Evolutionary conservation across 1,284 basidiomycete genomes (phyloP).

Genomic region (Kwoniella shivajii): DNA sequence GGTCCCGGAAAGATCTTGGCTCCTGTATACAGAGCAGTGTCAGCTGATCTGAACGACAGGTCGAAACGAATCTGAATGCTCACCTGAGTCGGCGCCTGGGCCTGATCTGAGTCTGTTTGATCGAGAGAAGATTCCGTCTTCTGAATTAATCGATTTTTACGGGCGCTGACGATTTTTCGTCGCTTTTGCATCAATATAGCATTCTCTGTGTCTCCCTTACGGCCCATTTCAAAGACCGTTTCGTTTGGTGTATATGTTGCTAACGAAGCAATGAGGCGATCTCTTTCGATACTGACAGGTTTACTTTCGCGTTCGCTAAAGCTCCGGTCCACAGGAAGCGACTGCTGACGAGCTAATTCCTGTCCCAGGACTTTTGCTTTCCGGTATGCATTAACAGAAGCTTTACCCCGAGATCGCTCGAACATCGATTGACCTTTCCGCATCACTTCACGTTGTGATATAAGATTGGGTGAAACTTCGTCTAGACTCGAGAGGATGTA

Average conservation of each 20-base stretch:
- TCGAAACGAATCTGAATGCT: too few relatives aligned
- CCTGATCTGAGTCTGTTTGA: too few relatives aligned
- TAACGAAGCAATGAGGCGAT: constrained; percentile 67
- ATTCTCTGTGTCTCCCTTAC: constrained; percentile 67
- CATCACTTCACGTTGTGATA: constrained; percentile 82
- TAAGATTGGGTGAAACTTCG: constrained; percentile 67
- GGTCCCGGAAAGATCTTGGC: constrained; percentile 65
- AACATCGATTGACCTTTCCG: constrained; percentile 89
- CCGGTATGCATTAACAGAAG: constrained; percentile 79
- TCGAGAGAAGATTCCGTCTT: too few relatives aligned
- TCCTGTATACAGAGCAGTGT: too few relatives aligned
- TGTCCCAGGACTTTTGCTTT: constrained; percentile 79
- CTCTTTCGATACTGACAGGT: constrained; percentile 6
- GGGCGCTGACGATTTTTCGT: constrained; percentile 65
- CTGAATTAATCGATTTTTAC: too few relatives aligned
- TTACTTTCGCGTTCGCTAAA: constrained; percentile 11
- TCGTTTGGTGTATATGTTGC: constrained; percentile 82
- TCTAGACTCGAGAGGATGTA: constrained; percentile 70
- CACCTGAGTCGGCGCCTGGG: too few relatives aligned
- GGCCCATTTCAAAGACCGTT: constrained; percentile 89
- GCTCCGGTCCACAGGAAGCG: constrained; percentile 64
- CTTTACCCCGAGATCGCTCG: constrained; percentile 88
- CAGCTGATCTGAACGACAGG: too few relatives aligned
- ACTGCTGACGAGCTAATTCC: constrained; percentile 40
- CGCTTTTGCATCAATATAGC: constrained; percentile 85